Percentiles rank a stretch among this genome's conserved stretches.
Evolutionary conservation across 1,284 basidiomycete species (phyloP).

Genomic region (Ganoderma leucocontextum): DNA sequence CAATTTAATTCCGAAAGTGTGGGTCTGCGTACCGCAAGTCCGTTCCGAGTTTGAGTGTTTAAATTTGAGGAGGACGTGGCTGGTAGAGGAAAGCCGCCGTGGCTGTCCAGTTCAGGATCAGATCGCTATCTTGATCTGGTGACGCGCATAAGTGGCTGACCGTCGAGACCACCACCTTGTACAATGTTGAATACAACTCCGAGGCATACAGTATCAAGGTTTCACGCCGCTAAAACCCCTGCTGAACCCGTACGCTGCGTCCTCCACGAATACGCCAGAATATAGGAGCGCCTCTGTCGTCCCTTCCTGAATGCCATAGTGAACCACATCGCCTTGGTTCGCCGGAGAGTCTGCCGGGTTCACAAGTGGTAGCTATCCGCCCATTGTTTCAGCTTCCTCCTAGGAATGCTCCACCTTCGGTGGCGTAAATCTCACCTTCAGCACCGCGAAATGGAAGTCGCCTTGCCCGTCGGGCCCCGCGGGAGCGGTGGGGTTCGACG

Average conservation of each 20-base stretch:
- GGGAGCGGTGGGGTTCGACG: slow-evolving; percentile 51
- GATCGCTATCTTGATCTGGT: neutral
- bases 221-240: neutral
- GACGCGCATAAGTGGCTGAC: neutral
- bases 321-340: slow-evolving; percentile 61
- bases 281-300: slow-evolving; percentile 61
- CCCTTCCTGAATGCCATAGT: slow-evolving; percentile 65
- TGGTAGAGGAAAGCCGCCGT: neutral
- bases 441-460: slow-evolving; percentile 65
- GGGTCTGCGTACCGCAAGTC: neutral
- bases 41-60: neutral
- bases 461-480: slow-evolving; percentile 57
- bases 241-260: slow-evolving; percentile 35
- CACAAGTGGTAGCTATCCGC: slow-evolving; percentile 58
- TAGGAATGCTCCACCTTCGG: neutral
- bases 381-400: slow-evolving; percentile 10
- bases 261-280: slow-evolving; percentile 65
- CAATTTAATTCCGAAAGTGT: too few relatives aligned
- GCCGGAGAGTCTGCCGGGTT: slow-evolving; percentile 53
- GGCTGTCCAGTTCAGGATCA: neutral
- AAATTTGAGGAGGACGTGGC: too few relatives aligned
- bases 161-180: neutral
- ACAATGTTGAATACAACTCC: too few relatives aligned
- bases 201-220: neutral
- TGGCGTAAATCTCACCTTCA: slow-evolving; percentile 52